A percentile compares a stretch with the other conserved stretches of the same genome.
Conservation (phyloP, 1,139 yeast species). For the Saccharomyces uvarum region DNA sequence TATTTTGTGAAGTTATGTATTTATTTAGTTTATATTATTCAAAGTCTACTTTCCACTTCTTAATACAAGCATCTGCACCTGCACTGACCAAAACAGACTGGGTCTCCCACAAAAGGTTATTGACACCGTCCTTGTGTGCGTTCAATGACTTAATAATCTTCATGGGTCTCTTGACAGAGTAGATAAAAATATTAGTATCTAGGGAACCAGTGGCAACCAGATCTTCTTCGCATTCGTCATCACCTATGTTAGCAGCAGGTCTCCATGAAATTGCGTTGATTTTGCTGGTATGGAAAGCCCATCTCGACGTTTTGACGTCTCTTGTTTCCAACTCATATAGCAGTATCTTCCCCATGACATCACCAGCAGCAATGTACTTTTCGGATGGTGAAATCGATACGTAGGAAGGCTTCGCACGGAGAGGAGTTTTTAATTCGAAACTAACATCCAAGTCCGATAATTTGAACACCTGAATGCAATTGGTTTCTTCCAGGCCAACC, state of each 20-base stretch:
- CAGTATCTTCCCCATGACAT: constrained; percentile 73
- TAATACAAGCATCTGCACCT: constrained; percentile 79
- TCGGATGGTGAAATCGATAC: constrained; percentile 68
- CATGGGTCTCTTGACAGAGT: constrained; percentile 71
- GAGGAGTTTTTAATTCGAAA: constrained; percentile 29
- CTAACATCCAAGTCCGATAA: constrained; percentile 33
- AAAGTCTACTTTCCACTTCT: constrained; percentile 52
- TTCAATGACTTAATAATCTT: constrained; percentile 65
- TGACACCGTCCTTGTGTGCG: constrained; percentile 86
- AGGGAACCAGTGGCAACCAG: constrained; percentile 71
- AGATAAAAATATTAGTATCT: constrained; percentile 74
- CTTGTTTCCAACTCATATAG: constrained; percentile 53
- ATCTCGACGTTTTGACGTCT: constrained; percentile 68
- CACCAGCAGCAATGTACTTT: constrained; percentile 73
- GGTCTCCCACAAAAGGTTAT: constrained; percentile 60
- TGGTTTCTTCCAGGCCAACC: constrained; percentile 41
- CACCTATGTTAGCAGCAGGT: constrained; percentile 35
- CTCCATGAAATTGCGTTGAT: constrained; percentile 72
- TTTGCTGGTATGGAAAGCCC: constrained; percentile 90
- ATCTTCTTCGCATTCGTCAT: constrained; percentile 61
- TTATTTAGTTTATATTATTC: constrained; percentile 1
- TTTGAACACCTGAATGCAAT: constrained; percentile 32
- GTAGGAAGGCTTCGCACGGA: constrained; percentile 55
- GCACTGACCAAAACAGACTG: constrained; percentile 47
- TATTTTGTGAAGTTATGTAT: not conserved